Conservation (phyloP, 345 rosid genomes). For the Melaleuca alternifolia region DNA sequence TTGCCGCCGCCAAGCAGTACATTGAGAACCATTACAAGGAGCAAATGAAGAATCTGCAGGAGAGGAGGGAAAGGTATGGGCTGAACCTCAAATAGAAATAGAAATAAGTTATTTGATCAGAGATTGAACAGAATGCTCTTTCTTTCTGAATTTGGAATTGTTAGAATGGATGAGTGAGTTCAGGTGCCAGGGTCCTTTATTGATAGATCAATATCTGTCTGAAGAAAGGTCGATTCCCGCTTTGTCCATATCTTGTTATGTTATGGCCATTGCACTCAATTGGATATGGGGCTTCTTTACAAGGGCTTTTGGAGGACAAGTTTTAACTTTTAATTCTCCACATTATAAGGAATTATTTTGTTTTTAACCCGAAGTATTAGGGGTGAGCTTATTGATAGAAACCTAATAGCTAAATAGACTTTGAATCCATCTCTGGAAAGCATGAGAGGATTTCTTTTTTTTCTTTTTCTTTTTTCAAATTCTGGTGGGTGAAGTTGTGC, state of each 20-base stretch:
- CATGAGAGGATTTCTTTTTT: neutral
- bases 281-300: neutral
- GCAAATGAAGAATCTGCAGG: conserved; percentile 81
- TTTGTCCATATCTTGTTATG: neutral
- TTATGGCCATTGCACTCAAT: neutral
- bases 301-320: neutral
- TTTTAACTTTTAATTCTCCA: neutral
- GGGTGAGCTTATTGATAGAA: neutral
- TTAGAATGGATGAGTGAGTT: neutral
- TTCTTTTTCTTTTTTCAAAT: too few species aligned
- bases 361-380: neutral
- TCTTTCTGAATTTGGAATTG: neutral
- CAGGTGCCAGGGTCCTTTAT: neutral
- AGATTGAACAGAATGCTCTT: neutral
- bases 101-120: neutral
- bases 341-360: neutral
- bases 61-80: conserved; percentile 58
- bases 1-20: conserved; percentile 72
- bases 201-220: neutral
- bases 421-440: neutral
- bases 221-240: neutral
- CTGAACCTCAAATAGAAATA: neutral
- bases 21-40: conserved; percentile 84
- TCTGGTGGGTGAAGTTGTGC: neutral
- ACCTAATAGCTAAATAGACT: neutral